Percentiles rank a stretch among this genome's conserved stretches.
Evolutionary conservation across 768 basidiomycete species (phyloP).

Genomic region (Amanita rubescens): DNA sequence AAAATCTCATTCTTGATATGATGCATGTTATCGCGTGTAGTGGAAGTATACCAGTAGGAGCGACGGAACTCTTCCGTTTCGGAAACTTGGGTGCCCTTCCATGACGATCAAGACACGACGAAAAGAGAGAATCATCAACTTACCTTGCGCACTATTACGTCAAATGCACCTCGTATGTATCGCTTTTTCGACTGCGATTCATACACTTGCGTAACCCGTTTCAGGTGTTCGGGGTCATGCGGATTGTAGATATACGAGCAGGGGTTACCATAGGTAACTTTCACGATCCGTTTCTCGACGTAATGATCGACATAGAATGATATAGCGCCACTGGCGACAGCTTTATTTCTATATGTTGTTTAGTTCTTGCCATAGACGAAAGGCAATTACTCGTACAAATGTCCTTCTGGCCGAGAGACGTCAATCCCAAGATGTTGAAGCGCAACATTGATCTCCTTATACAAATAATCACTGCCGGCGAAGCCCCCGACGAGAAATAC

Average conservation of each 20-base stretch:
- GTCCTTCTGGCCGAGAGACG: constrained; percentile 32
- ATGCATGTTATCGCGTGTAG: constrained; percentile 1
- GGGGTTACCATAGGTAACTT: constrained; percentile 9
- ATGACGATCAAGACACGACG: neutral
- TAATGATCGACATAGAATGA: constrained; percentile 14
- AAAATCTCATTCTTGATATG: constrained; percentile 13
- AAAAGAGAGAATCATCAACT: neutral
- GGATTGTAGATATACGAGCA: constrained; percentile 11
- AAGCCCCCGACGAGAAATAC: constrained; percentile 39
- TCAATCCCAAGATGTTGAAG: constrained; percentile 23
- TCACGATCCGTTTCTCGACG: constrained; percentile 13
- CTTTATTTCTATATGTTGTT: constrained; percentile 11
- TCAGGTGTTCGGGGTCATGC: constrained; percentile 12
- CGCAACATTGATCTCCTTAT: constrained; percentile 22
- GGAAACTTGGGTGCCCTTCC: constrained; percentile 32
- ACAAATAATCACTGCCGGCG: constrained; percentile 38
- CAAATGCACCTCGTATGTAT: constrained; percentile 15
- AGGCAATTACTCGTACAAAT: constrained; percentile 25
- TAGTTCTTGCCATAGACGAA: neutral
- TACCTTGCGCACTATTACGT: constrained; percentile 20
- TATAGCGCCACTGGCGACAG: constrained; percentile 16
- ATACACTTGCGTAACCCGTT: neutral
- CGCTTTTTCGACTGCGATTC: constrained; percentile 8
- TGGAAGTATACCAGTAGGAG: constrained; percentile 8
- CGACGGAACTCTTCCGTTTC: constrained; percentile 17